These are phyloP conservation scores for Aspergillus chevalieri DNA, from an alignment of 2,329 filamentous ascomycete species.

Conservation along the genomic window DNA sequence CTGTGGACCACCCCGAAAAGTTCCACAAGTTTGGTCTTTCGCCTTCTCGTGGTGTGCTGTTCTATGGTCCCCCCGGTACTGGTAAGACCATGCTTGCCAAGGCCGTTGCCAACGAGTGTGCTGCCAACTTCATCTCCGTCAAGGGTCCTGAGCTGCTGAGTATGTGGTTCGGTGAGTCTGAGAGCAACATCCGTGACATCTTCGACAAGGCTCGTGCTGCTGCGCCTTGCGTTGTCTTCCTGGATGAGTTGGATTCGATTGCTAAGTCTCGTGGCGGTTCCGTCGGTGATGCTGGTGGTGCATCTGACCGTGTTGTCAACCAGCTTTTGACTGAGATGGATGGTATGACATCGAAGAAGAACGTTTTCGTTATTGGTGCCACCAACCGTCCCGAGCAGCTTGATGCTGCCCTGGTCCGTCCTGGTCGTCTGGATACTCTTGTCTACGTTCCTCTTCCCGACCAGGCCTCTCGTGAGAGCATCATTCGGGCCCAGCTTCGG, in stretches of 20 bases:
- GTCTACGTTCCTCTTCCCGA: slow-evolving; percentile 98
- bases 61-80: slow-evolving; percentile 98
- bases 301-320: slow-evolving; percentile 98
- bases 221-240: slow-evolving; percentile 96
- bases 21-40: slow-evolving; percentile 99
- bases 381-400: slow-evolving; percentile 99
- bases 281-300: slow-evolving; percentile 90
- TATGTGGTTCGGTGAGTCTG: slow-evolving; percentile 99
- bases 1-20: slow-evolving; percentile 97
- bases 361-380: slow-evolving; percentile 98
- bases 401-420: slow-evolving; percentile 94
- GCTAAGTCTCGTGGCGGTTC: slow-evolving; percentile 99
- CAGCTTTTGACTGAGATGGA: slow-evolving; percentile 99
- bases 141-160: slow-evolving; percentile 97
- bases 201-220: slow-evolving; percentile 99
- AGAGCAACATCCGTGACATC: slow-evolving; percentile 99
- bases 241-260: slow-evolving; percentile 97
- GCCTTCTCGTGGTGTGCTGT: slow-evolving; percentile 94
- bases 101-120: slow-evolving; percentile 97
- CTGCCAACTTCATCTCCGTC: slow-evolving; percentile 99
- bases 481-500: slow-evolving; percentile 91
- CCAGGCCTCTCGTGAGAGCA: slow-evolving; percentile 78
- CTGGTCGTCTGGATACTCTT: slow-evolving; percentile 94
- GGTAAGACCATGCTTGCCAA: slow-evolving; percentile 99
- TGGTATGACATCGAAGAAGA: slow-evolving; percentile 99